These are phyloP conservation scores for Globisporangium polare DNA, from an alignment of 352 stramenopile genomes.

Conservation along the genomic window DNA sequence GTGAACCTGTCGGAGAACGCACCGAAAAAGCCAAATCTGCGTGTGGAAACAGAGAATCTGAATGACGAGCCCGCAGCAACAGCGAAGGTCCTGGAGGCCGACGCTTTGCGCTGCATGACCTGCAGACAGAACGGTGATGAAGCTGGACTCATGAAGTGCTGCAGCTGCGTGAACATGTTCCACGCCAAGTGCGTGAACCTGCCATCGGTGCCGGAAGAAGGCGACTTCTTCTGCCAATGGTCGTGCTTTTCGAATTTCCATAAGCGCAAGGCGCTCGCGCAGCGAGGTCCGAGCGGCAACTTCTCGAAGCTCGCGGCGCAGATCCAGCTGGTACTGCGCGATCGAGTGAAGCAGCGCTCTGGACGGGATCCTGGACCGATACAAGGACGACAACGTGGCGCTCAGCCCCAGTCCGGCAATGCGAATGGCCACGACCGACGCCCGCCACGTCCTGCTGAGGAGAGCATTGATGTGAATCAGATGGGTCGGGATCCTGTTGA, in stretches of 20 bases:
- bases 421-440: conserved; percentile 4
- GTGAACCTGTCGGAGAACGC: not conserved
- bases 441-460: not conserved
- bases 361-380: not conserved
- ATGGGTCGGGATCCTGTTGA: not conserved
- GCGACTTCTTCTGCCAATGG: conserved; percentile 66
- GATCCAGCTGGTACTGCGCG: conserved; percentile 37
- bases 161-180: conserved; percentile 47
- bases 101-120: conserved; percentile 12
- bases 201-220: conserved; percentile 53
- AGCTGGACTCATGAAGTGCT: conserved; percentile 45
- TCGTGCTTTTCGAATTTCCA: conserved; percentile 53
- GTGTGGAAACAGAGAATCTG: not conserved
- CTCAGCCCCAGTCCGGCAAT: not conserved
- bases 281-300: conserved; percentile 18
- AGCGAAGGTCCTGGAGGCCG: not conserved
- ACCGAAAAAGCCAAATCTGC: conserved; percentile 1
- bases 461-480: conserved; percentile 6
- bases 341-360: not conserved
- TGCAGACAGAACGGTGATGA: conserved; percentile 9
- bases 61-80: not conserved
- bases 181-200: conserved; percentile 65
- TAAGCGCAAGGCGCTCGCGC: conserved; percentile 22
- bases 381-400: not conserved
- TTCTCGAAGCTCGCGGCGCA: conserved; percentile 41